These are phyloP conservation scores for Wallacemonas sp. DNA, from an alignment of 208 protist genomes.

Conservation along the genomic window DNA sequence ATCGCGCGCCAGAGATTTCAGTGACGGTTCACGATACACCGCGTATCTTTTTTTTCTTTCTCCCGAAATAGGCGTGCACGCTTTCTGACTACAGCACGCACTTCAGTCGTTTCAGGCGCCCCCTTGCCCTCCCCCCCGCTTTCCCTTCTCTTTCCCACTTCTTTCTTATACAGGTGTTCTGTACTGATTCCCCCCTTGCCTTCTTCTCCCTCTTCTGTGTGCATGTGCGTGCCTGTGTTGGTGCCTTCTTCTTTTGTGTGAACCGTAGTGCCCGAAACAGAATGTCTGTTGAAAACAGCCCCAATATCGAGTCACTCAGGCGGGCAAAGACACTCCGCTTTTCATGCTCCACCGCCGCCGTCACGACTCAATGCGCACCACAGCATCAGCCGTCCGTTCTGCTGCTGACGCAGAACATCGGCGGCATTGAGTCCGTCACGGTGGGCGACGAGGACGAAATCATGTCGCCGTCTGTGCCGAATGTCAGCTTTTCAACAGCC, in stretches of 20 bases:
- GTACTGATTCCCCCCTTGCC: not conserved
- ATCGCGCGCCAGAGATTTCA: too few species aligned
- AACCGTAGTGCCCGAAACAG: not conserved
- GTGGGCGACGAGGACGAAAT: not conserved
- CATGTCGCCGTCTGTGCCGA: not conserved
- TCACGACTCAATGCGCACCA: not conserved
- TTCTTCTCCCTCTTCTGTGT: slow-evolving; percentile 9
- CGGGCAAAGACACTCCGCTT: not conserved
- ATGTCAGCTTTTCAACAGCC: slow-evolving; percentile 2
- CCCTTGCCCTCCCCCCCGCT: too few species aligned
- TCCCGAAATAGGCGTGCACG: too few species aligned
- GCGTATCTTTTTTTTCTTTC: too few species aligned
- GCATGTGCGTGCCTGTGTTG: too few species aligned
- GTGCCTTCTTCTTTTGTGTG: not conserved
- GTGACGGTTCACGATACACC: too few species aligned
- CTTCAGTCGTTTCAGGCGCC: too few species aligned
- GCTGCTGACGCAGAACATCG: slow-evolving; percentile 78
- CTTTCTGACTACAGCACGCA: too few species aligned
- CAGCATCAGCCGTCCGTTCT: slow-evolving; percentile 48
- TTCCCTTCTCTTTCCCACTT: not conserved
- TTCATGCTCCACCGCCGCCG: not conserved
- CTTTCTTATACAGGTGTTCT: too few species aligned
- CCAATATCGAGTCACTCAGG: not conserved
- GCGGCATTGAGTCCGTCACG: slow-evolving; percentile 44
- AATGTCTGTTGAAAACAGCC: not conserved